These are phyloP conservation scores for Volutella citrinella DNA, from an alignment of 2,329 filamentous ascomycete genomes.

Conservation along the genomic window DNA sequence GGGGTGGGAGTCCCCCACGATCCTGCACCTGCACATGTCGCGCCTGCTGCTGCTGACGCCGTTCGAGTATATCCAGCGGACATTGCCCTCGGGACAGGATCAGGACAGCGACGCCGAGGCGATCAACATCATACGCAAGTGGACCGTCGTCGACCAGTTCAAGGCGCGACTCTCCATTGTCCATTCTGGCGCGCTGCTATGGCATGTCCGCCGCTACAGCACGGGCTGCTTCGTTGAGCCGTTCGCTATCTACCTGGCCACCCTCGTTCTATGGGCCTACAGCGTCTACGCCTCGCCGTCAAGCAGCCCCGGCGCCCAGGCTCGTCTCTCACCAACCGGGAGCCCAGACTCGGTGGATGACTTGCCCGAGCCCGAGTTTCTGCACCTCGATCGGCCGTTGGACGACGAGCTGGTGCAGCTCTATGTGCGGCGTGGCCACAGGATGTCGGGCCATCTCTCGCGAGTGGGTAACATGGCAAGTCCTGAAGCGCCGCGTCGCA, in stretches of 20 bases:
- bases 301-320: not conserved
- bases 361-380: constrained; percentile 12
- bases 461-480: constrained; percentile 14
- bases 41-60: constrained; percentile 14
- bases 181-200: constrained; percentile 15
- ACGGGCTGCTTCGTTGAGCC: constrained; percentile 13
- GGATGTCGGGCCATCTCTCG: constrained; percentile 12
- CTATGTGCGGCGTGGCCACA: constrained; percentile 15
- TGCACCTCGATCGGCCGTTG: constrained; percentile 16
- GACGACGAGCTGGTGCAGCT: constrained; percentile 19
- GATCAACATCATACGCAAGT: constrained; percentile 8
- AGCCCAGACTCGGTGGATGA: constrained; percentile 2
- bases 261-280: constrained; percentile 13
- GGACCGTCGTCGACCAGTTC: constrained; percentile 17
- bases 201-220: constrained; percentile 18
- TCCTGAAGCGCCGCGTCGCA: constrained; percentile 8
- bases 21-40: constrained; percentile 17
- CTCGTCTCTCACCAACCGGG: not conserved
- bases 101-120: constrained; percentile 6
- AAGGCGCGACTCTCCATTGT: constrained; percentile 16
- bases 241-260: constrained; percentile 14
- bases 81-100: not conserved
- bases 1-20: constrained; percentile 17
- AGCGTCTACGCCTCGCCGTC: constrained; percentile 6
- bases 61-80: constrained; percentile 11